Base-by-base conservation (phyloP, 345 rosid species). In the Mercurialis annua region DNA sequence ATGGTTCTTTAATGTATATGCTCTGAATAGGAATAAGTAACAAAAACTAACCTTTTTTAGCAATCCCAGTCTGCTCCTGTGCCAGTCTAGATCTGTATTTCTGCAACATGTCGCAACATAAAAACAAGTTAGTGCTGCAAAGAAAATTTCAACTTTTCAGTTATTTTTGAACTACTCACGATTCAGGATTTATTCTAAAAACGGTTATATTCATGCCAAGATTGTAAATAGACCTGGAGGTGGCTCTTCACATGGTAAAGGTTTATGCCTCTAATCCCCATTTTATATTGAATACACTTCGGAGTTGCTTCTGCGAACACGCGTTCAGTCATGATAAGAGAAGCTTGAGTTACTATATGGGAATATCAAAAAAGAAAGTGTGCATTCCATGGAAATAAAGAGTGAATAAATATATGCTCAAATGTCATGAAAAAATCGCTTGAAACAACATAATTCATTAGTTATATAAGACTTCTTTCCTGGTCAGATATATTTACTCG, bases 201-300 rank as follows among this genome's bases (percentile, higher is more conserved):
- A 18, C 27, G 27, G 40, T 24, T 40, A 62, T 17, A 9, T 23
- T 61, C 10, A 46, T 23, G 40, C 10, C 5, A 17, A 60, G 59
- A 31, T 51, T 26, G 20, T n/a, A 59, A 61, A 66, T 40, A 57
- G 16, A 77, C 77, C 58, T 77, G 78, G 6, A 80, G 71, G 40
- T 78, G 82, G 60, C 82, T 78, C 65, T 81, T 78, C 8, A 81
- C 73, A 43, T 69, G 79, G 21, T 15, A 20, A 54, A 77, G 64
- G 30, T 40, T 26, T 5, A 77, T 56, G 26, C 84, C 79, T 2
- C 50, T 17, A 0, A 77, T 38, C 38, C 59, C 43, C 81, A 81
- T 77, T 14, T 42, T 0, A 1, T 26, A 7, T n/a, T 29, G 26
- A 36, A 77, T 38, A 52, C 57, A 14, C 67, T 59, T 76, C 0